Evolutionary conservation across 768 basidiomycete species (phyloP), one percentile per base, ranked within the genome.

Genomic region (Lyophyllum atratum): DNA sequence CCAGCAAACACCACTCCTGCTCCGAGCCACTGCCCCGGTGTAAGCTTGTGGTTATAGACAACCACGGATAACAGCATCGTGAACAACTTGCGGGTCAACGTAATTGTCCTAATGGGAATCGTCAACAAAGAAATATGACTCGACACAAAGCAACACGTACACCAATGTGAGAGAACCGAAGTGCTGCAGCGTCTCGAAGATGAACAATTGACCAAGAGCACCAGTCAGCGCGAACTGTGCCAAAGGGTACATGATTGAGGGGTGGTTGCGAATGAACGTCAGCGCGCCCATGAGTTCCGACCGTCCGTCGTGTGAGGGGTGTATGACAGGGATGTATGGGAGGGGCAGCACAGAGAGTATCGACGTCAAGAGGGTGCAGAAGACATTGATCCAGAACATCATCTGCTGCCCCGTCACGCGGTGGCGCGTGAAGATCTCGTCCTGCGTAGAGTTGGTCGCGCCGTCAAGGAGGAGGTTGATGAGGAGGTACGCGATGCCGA

Each of bases 351-450:
- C 68, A 25, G 87, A 82, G 25, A 97, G 85, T 11, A 86, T 68
- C 1, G 82, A 76, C 21, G 91, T 87, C 55, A 93, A 70, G 34
- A 87, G 59, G 3, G 94, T 92, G 73, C 90, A 89, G 76, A 95
- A 89, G 25, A 90, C 63, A 69, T 95, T 96, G 73, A 99, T 96
- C 86, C 87, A 96, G 70, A 98, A 88, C 97, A 99, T 98, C 95
- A 99, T 98, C 69, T 99, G 97, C 72, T 97, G 95, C 8, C 97
- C 97, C 2, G 78, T 76, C 4, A 84, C 77, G 19, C 84, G 84
- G 74, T 90, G 86, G 12, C 81, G 78, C 24, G 85, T 77, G 74
- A 99, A 98, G 56, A 99, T 89, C 74, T 98, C 92, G 71, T 99
- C 97, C 71, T 99, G 97, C 2, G 95, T 96, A 11, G 93, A 92